These are phyloP conservation scores for Penicillium italicum DNA, from an alignment of 2,329 filamentous ascomycete species.

Conservation along the genomic window DNA sequence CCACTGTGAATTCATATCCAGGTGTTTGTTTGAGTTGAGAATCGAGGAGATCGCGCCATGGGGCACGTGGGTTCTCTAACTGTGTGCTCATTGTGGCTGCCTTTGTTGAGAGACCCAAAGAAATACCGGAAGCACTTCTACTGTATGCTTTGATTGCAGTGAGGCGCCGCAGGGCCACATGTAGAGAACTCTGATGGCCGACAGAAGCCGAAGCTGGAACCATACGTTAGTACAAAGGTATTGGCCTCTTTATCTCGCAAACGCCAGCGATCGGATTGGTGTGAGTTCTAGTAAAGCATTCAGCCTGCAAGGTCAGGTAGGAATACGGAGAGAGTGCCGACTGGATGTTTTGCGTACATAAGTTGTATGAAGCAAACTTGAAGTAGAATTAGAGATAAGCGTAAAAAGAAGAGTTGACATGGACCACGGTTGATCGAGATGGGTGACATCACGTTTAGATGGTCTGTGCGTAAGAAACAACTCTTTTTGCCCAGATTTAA, in stretches of 20 bases:
- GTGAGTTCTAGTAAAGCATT: background rate
- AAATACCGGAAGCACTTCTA: background rate
- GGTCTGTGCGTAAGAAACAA: constrained; percentile 7
- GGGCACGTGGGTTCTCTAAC: constrained; percentile 16
- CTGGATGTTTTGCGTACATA: background rate
- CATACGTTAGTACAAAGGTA: background rate
- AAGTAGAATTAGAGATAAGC: constrained; percentile 2
- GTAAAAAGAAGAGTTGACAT: background rate
- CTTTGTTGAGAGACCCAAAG: background rate
- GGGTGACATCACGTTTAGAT: constrained; percentile 3
- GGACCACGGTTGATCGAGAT: background rate
- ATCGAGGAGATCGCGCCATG: constrained; percentile 29
- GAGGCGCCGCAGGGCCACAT: constrained; percentile 1
- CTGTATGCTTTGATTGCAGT: background rate
- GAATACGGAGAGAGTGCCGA: background rate
- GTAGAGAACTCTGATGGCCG: background rate
- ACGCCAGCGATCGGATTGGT: background rate
- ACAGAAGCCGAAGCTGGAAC: background rate
- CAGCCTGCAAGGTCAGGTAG: background rate
- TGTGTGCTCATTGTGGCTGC: constrained; percentile 10
- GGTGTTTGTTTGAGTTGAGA: constrained; percentile 25
- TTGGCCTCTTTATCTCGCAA: background rate
- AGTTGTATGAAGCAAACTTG: background rate
- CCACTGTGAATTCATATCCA: constrained; percentile 28
- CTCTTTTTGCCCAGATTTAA: no score